phyloP scores from a whole-genome alignment of 305 asterid species.

The Fraxinus platypoda region DNA sequence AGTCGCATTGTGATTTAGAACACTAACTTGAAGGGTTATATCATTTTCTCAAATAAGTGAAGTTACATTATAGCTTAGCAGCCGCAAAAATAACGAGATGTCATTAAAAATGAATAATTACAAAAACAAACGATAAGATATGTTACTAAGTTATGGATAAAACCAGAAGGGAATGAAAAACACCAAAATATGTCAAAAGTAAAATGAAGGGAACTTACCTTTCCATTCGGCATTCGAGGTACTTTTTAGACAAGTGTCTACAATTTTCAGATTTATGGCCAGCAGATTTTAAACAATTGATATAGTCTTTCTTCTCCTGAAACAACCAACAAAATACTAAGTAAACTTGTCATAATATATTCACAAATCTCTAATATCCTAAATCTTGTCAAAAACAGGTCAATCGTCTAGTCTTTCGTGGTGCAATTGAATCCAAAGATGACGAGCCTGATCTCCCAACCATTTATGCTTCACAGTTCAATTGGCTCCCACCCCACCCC shows the following conservation, averaged over 20 bases:
- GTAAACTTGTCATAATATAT: not conserved
- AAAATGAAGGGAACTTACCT: conserved; percentile 51
- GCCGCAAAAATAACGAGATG: not conserved
- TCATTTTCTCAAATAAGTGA: not conserved
- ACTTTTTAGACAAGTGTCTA: conserved; percentile 69
- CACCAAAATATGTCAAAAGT: not conserved
- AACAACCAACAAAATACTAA: conserved; percentile 24
- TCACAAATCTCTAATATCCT: conserved; percentile 3
- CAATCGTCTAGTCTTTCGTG: not conserved
- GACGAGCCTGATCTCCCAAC: not conserved
- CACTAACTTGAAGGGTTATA: not conserved
- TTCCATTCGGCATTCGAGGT: conserved; percentile 90
- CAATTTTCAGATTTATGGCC: conserved; percentile 85
- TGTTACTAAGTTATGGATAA: not conserved
- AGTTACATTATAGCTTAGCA: not conserved
- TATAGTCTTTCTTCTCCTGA: conserved; percentile 92
- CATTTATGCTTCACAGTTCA: not conserved
- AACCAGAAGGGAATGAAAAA: not conserved
- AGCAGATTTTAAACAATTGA: conserved; percentile 63
- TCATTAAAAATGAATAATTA: not conserved
- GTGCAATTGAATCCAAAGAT: not conserved
- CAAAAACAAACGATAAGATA: not conserved
- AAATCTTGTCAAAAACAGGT: not conserved
- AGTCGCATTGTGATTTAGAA: not conserved
- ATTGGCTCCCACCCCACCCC: not conserved